These are phyloP conservation scores for Triticum timopheevii DNA, from an alignment of 176 grass and related monocot genomes.

Conservation along the genomic window DNA sequence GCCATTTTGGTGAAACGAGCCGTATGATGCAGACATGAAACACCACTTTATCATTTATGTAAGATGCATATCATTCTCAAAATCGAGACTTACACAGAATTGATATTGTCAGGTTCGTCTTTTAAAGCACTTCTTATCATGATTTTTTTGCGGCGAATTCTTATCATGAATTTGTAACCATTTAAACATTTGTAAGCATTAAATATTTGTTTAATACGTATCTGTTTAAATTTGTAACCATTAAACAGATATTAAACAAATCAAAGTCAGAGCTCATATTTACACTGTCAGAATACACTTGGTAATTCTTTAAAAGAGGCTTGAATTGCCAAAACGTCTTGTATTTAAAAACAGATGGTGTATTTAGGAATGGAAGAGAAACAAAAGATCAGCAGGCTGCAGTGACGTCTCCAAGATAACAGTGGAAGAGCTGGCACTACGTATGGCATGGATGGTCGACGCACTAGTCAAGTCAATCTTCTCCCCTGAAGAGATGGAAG, in stretches of 20 bases:
- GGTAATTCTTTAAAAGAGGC: neutral
- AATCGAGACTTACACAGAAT: neutral
- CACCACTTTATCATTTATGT: neutral
- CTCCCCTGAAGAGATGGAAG: neutral
- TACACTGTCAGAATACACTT: neutral
- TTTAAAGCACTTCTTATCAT: neutral
- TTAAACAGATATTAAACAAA: neutral
- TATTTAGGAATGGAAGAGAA: neutral
- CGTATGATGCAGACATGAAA: neutral
- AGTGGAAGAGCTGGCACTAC: neutral
- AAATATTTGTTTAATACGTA: no score
- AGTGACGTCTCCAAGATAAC: neutral
- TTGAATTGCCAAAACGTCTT: no score
- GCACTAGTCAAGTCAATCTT: constrained; percentile 1
- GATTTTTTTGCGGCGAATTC: no score
- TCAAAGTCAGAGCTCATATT: neutral
- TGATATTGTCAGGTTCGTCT: neutral
- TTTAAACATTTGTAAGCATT: no score
- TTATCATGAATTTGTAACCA: neutral
- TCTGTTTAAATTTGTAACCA: neutral
- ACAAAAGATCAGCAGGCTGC: neutral
- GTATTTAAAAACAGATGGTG: no score
- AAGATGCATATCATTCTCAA: neutral
- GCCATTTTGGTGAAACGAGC: no score
- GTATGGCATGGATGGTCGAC: neutral